Conservation (phyloP, 371 early-diverging fungal genomes). For the Zychaea mexicana region DNA sequence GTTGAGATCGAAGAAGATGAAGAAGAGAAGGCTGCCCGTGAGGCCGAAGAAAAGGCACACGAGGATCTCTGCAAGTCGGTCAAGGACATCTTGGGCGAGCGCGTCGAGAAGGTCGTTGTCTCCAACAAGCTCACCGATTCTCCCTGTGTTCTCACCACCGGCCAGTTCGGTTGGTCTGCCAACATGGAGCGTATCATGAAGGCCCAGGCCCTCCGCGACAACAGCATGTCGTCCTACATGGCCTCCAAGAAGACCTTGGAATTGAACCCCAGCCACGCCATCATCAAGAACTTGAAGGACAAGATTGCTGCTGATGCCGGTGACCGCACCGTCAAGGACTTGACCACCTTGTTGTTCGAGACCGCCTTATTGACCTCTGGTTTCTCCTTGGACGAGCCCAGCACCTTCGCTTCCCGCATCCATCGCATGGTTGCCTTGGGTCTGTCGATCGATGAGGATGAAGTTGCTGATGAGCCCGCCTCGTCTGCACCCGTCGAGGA, state of each 20-base stretch:
- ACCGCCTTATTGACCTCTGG: conserved; percentile 95
- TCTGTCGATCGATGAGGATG: conserved; percentile 88
- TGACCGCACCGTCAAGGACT: conserved; percentile 97
- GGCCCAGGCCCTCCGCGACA: conserved; percentile 98
- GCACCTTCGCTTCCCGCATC: conserved; percentile 92
- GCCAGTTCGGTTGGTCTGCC: conserved; percentile 98
- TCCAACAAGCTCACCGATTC: conserved; percentile 94
- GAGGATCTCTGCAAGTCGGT: conserved; percentile 84
- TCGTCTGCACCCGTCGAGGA: conserved; percentile 56
- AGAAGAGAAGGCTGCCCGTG: conserved; percentile 89
- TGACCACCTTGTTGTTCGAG: conserved; percentile 93
- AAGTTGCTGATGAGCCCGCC: conserved; percentile 49
- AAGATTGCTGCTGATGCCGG: conserved; percentile 91
- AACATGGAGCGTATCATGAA: conserved; percentile 99
- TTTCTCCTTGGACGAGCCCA: conserved; percentile 95
- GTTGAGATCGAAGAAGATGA: conserved; percentile 98
- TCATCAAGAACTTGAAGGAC: conserved; percentile 89
- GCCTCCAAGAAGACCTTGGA: conserved; percentile 98
- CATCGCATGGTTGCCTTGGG: conserved; percentile 98
- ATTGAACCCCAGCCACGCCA: conserved; percentile 94
- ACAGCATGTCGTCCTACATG: conserved; percentile 96
- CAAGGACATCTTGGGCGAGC: conserved; percentile 94
- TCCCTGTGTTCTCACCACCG: conserved; percentile 97
- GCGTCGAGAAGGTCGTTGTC: conserved; percentile 97
- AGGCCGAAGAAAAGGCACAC: conserved; percentile 84